Conservation (phyloP, 495 filamentous ascomycete genomes). For the Podospora didyma region DNA sequence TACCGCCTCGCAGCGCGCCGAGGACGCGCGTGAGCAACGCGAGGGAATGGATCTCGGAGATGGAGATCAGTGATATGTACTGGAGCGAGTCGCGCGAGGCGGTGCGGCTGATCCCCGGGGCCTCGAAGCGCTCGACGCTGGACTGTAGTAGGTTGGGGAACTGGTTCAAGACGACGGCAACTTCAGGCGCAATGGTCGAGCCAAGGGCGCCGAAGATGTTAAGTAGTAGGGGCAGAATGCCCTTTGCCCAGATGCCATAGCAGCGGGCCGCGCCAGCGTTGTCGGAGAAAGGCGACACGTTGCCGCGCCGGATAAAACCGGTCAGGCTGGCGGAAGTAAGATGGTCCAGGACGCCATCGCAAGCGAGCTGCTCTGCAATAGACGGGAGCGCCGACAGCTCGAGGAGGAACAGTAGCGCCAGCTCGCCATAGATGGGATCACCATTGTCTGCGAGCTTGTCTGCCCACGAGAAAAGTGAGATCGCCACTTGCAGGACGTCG, state of each 20-base stretch:
- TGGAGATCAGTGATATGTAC: slow-evolving; percentile 64
- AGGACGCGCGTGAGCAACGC: slow-evolving; percentile 68
- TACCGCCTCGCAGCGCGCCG: slow-evolving; percentile 54
- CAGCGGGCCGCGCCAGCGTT: slow-evolving; percentile 52
- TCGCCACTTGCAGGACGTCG: slow-evolving; percentile 74
- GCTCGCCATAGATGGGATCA: slow-evolving; percentile 92
- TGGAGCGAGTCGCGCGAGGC: slow-evolving; percentile 33
- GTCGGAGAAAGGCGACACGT: slow-evolving; percentile 64
- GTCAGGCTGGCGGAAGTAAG: slow-evolving; percentile 74
- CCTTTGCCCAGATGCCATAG: slow-evolving; percentile 84
- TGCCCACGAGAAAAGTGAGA: slow-evolving; percentile 90
- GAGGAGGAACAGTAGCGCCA: slow-evolving; percentile 81
- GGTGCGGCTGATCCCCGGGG: slow-evolving; percentile 44
- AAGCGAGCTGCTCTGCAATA: slow-evolving; percentile 84
- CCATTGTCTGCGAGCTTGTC: slow-evolving; percentile 68
- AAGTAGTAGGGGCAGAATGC: slow-evolving; percentile 82
- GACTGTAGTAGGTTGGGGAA: slow-evolving; percentile 70
- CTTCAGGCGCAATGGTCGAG: slow-evolving; percentile 71
- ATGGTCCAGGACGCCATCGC: slow-evolving; percentile 73
- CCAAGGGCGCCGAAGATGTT: slow-evolving; percentile 84
- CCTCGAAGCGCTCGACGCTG: slow-evolving; percentile 57
- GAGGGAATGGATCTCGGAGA: slow-evolving; percentile 72
- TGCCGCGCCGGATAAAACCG: slow-evolving; percentile 61
- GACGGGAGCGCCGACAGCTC: slow-evolving; percentile 77
- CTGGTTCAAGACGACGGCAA: slow-evolving; percentile 79